phyloP scores from a whole-genome alignment of 2,329 filamentous ascomycete species.

The Trichophyton benhamiae region DNA sequence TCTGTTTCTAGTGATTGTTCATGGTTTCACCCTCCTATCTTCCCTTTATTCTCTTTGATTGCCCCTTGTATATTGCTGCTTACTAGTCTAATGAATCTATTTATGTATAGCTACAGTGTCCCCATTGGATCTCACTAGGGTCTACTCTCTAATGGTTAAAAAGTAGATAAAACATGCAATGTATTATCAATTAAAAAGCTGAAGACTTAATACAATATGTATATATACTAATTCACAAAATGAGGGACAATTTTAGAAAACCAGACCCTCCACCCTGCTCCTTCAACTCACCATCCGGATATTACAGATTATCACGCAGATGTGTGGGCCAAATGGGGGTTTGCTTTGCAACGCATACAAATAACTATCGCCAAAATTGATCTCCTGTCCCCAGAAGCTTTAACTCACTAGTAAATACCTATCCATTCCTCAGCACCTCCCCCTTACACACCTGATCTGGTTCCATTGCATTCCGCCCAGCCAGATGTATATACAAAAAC shows the following conservation, averaged over 20 bases:
- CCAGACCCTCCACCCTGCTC: not conserved
- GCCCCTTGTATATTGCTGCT: not conserved
- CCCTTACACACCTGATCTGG: not conserved
- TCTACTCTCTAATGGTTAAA: too few relatives aligned
- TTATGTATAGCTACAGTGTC: too few relatives aligned
- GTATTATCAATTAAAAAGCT: not conserved
- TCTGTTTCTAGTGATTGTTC: not conserved
- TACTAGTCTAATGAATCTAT: too few relatives aligned
- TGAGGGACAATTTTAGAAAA: not conserved
- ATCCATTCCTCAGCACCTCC: not conserved
- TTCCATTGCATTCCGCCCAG: not conserved
- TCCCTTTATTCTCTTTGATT: not conserved
- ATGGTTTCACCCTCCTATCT: not conserved
- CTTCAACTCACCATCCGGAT: not conserved
- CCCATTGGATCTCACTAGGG: too few relatives aligned
- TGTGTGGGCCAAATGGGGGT: not conserved
- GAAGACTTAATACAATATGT: not conserved
- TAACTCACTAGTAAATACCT: not conserved
- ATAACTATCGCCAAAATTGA: not conserved
- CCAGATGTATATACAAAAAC: not conserved
- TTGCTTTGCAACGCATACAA: not conserved
- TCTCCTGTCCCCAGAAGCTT: not conserved
- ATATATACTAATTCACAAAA: not conserved
- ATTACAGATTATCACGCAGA: not conserved
- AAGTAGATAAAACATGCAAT: not conserved